Evolutionary conservation across 1,139 yeast genomes (phyloP).

Genomic region (Fermentozyma sake): DNA sequence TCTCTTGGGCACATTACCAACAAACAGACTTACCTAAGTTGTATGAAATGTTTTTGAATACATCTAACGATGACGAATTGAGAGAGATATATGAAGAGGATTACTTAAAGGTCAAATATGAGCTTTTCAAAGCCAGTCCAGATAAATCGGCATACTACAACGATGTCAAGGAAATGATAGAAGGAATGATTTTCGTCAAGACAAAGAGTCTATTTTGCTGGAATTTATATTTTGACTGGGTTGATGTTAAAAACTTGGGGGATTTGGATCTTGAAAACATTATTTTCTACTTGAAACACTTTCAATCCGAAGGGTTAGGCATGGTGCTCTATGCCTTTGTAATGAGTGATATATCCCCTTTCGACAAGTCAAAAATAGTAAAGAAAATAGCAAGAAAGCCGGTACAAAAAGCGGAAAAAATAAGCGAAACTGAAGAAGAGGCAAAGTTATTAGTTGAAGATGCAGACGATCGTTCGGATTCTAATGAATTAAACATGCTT

Average conservation of each 20-base stretch:
- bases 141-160: slow-evolving; percentile 33
- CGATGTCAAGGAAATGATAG: slow-evolving; percentile 54
- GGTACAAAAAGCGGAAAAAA: slow-evolving; percentile 3
- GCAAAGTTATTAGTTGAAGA: slow-evolving; percentile 11
- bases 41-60: slow-evolving; percentile 54
- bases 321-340: slow-evolving; percentile 55
- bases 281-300: slow-evolving; percentile 47
- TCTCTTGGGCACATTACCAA: slow-evolving; percentile 48
- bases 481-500: slow-evolving; percentile 20
- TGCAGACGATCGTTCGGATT: slow-evolving; percentile 2
- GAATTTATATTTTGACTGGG: slow-evolving; percentile 74
- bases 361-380: slow-evolving; percentile 23
- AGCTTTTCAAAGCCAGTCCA: slow-evolving; percentile 42
- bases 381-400: slow-evolving; percentile 10
- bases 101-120: slow-evolving; percentile 53
- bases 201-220: slow-evolving; percentile 64
- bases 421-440: slow-evolving; percentile 4
- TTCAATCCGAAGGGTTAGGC: slow-evolving; percentile 63
- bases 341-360: slow-evolving; percentile 67
- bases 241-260: slow-evolving; percentile 48
- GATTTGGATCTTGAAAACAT: slow-evolving; percentile 48
- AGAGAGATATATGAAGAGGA: slow-evolving; percentile 60
- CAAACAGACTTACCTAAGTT: slow-evolving; percentile 49
- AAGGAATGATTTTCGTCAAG: slow-evolving; percentile 69
- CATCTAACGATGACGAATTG: slow-evolving; percentile 56